Evolutionary conservation across 2,329 filamentous ascomycete genomes (phyloP).

Genomic region (Talaromyces albobiverticillius): DNA sequence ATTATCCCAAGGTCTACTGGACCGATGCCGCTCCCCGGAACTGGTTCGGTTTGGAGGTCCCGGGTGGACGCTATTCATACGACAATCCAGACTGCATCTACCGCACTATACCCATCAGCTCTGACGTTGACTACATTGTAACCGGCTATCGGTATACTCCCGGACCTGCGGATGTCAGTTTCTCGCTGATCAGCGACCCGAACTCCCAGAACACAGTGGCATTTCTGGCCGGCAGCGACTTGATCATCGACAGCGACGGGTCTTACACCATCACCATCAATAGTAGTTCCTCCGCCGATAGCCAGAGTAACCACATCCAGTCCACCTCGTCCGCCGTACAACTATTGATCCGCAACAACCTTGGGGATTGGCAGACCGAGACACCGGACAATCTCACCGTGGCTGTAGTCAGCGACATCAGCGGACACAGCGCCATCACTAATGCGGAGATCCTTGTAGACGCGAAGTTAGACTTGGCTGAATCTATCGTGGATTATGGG

Average conservation of each 20-base stretch:
- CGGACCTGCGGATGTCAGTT: slow-evolving; percentile 15
- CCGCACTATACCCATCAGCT: slow-evolving; percentile 16
- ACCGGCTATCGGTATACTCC: slow-evolving; percentile 6
- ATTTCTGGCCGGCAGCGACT: slow-evolving; percentile 6
- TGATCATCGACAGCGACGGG: slow-evolving; percentile 14
- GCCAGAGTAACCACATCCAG: slow-evolving; percentile 13
- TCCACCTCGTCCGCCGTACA: slow-evolving; percentile 2
- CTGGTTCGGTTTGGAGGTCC: slow-evolving; percentile 16
- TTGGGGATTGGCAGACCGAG: slow-evolving; percentile 14
- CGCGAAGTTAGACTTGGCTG: slow-evolving; percentile 12
- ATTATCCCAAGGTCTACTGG: slow-evolving; percentile 15
- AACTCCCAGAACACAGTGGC: slow-evolving; percentile 18
- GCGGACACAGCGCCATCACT: background rate
- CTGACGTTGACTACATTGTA: slow-evolving; percentile 11
- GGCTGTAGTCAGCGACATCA: slow-evolving; percentile 4
- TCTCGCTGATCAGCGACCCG: slow-evolving; percentile 16
- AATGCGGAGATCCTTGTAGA: slow-evolving; percentile 3
- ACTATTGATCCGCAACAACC: slow-evolving; percentile 15
- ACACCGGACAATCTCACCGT: slow-evolving; percentile 16
- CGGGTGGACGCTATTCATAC: slow-evolving; percentile 16
- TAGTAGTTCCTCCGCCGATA: slow-evolving; percentile 1
- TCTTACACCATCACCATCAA: slow-evolving; percentile 14
- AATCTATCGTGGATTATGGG: slow-evolving; percentile 16
- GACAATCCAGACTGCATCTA: slow-evolving; percentile 17
- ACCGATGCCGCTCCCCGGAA: slow-evolving; percentile 10